Base-by-base conservation (phyloP, 2,329 filamentous ascomycete genomes). In the Acrocalymma vagum region DNA sequence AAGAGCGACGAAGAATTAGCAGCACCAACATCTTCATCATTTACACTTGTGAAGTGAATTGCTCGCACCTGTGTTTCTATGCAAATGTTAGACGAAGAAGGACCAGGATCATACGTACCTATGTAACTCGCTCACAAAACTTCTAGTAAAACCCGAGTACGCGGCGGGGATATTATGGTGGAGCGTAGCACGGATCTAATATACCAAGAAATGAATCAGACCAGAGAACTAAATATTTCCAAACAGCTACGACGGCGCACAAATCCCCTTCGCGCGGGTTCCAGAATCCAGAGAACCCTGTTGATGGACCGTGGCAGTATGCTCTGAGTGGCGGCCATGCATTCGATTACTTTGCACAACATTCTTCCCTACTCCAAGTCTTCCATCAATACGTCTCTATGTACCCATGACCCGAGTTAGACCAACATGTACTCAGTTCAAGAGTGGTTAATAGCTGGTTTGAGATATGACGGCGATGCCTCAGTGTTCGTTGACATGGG, bases 401-500 rank as follows among this genome's bases (percentile, higher is more conserved):
- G 15, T 27, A 27, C 5, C 9, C 9, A 10, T 10, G 15, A 27
- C 25, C 25, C n/a, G 15, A 14, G 25, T 27, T 13, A 27, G 5
- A 27, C 25, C 5, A 4, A 27, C n/a, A 5, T 27, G n/a, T 63
- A 63, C 16, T 58, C 60, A 3, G 57, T 63, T 2, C 26, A 45
- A 4, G 55, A 62, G 23, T 45, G 56, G n/a, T 24, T 63, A 18
- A 50, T 63, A 13, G 17, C 13, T 0, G 58, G 53, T 3, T 53
- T 52, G 2, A 27, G 36, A 5, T 20, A 10, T 2, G 40, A 48
- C 8, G n/a, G 33, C 3, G 53, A 46, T 3, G 29, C 13, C 1
- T 23, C 42, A 1, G 58, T 63, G 26, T 34, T 63, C 0, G 60
- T 63, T 2, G 60, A 61, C 11, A 30, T 62, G 6, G 60, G 60